phyloP scores from a whole-genome alignment of 2,329 filamentous ascomycete genomes.

The Phoma herbarum region DNA sequence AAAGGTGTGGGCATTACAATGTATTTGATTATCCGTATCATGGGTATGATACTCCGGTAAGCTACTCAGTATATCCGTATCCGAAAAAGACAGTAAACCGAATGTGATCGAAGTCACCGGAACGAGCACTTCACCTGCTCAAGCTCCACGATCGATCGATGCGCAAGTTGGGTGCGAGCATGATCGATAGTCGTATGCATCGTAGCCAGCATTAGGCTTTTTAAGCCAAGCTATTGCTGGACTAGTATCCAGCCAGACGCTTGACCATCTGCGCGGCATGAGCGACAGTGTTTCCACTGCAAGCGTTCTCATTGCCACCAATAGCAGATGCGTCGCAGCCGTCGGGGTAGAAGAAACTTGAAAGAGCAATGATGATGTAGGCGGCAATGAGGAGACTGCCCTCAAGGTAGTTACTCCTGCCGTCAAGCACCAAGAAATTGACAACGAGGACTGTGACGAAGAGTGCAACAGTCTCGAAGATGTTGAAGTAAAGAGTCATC shows the following conservation, averaged over 20 bases:
- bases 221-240: not conserved
- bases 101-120: constrained; percentile 1
- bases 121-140: constrained; percentile 23
- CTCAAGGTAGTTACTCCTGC: constrained; percentile 84
- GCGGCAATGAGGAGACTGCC: constrained; percentile 78
- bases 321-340: constrained; percentile 54
- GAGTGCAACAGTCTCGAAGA: constrained; percentile 72
- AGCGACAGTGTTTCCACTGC: constrained; percentile 9
- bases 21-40: constrained; percentile 7
- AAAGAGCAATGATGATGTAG: constrained; percentile 78
- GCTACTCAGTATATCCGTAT: not conserved
- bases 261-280: constrained; percentile 19
- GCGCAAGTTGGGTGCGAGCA: constrained; percentile 13
- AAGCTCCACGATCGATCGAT: constrained; percentile 2
- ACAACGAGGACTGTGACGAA: constrained; percentile 86
- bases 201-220: constrained; percentile 5
- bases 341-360: constrained; percentile 61
- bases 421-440: constrained; percentile 86
- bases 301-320: constrained; percentile 49
- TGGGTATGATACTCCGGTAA: not conserved
- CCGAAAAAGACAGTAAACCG: constrained; percentile 6
- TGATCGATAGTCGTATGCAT: constrained; percentile 3
- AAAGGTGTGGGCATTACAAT: not conserved
- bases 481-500: constrained; percentile 71
- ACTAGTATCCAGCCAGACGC: constrained; percentile 12